These are phyloP conservation scores for Malus sylvestris DNA, from an alignment of 306 rosid species.

Conservation along the genomic window DNA sequence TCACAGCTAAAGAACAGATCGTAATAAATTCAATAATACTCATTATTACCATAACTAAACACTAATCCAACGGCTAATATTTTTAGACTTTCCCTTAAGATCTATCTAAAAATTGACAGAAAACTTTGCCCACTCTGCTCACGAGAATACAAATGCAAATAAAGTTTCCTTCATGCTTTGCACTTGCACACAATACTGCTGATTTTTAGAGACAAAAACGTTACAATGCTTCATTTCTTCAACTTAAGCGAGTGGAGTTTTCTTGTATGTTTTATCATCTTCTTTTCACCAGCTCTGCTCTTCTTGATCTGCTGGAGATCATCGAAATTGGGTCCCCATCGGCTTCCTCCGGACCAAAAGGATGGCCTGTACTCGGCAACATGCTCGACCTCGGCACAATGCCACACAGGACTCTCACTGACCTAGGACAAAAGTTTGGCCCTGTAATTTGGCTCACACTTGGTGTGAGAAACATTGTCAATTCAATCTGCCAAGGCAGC, in stretches of 20 bases:
- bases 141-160: no score
- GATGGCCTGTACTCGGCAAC: slow-evolving; percentile 70
- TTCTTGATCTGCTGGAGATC: slow-evolving; percentile 10
- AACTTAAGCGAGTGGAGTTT: not conserved
- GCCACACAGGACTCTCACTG: slow-evolving; percentile 48
- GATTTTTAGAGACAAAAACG: not conserved
- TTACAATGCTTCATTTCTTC: not conserved
- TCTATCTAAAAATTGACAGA: no score
- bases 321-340: not conserved
- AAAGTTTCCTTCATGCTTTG: no score
- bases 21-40: no score
- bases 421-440: slow-evolving; percentile 15
- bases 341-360: slow-evolving; percentile 50
- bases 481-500: not conserved
- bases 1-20: no score
- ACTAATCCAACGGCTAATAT: no score
- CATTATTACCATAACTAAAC: no score
- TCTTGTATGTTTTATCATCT: slow-evolving; percentile 6
- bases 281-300: slow-evolving; percentile 11
- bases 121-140: no score
- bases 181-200: not conserved
- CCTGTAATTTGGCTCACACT: not conserved
- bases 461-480: not conserved
- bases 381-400: slow-evolving; percentile 53
- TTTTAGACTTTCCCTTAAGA: no score